These are phyloP conservation scores for Viridothelium virens DNA, from an alignment of 495 filamentous ascomycete genomes.

Conservation along the genomic window DNA sequence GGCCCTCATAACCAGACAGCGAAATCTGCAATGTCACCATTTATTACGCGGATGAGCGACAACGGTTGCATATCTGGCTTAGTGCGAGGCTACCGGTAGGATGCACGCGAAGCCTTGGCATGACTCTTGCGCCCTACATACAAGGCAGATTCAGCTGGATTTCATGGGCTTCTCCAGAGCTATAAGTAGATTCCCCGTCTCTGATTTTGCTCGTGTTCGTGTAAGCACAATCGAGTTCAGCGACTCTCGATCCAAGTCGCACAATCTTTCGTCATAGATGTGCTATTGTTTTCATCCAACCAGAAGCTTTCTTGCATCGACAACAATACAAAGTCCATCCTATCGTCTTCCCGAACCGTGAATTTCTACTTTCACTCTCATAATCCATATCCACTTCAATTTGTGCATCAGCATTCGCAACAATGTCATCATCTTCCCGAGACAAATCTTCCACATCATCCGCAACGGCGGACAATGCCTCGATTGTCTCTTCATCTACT, in stretches of 20 bases:
- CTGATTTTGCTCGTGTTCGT: not conserved
- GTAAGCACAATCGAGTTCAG: not conserved
- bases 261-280: not conserved
- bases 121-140: conserved; percentile 3
- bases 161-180: not conserved
- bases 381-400: not conserved
- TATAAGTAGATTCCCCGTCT: not conserved
- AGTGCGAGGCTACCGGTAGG: too few species aligned
- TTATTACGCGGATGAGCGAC: too few species aligned
- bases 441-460: not conserved
- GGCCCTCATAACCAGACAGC: too few species aligned
- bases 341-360: too few species aligned
- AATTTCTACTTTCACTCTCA: too few species aligned
- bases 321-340: too few species aligned
- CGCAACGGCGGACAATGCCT: not conserved
- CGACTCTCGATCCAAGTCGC: not conserved
- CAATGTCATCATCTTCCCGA: not conserved
- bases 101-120: not conserved
- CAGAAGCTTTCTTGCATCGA: too few species aligned
- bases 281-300: not conserved
- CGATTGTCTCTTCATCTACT: not conserved
- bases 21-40: too few species aligned
- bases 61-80: too few species aligned
- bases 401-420: not conserved
- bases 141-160: not conserved